phyloP scores from a whole-genome alignment of 129 eudicot species.

The Flaveria bidentis region DNA sequence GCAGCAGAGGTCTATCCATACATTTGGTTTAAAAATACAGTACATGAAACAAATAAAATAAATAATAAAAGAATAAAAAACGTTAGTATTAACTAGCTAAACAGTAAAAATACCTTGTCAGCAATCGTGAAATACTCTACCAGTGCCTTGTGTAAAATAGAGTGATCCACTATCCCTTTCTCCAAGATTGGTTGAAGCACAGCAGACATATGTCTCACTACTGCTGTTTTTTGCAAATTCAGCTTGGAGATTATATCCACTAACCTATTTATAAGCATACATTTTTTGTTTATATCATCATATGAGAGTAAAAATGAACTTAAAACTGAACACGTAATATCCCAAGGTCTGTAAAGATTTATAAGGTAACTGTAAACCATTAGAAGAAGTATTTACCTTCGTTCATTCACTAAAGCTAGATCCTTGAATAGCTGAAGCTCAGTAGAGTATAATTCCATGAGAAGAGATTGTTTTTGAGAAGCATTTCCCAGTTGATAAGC shows the following conservation, averaged over 20 bases:
- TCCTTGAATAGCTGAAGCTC: constrained; percentile 93
- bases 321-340: background rate
- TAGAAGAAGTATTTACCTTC: constrained; percentile 41
- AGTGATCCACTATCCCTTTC: constrained; percentile 94
- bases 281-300: background rate
- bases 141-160: constrained; percentile 72
- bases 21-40: constrained; percentile 30
- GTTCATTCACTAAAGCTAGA: constrained; percentile 64
- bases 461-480: constrained; percentile 72
- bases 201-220: constrained; percentile 73
- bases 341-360: background rate
- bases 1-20: constrained; percentile 73
- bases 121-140: constrained; percentile 78
- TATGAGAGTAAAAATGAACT: background rate
- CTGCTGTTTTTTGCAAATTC: constrained; percentile 70
- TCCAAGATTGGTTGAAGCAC: constrained; percentile 82
- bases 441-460: constrained; percentile 85
- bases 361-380: background rate
- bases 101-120: constrained; percentile 56
- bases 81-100: background rate
- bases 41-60: background rate
- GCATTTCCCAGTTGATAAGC: constrained; percentile 80
- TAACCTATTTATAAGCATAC: constrained; percentile 51
- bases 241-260: constrained; percentile 80
- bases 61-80: background rate